These are phyloP conservation scores for Urochloa ruziziensis DNA, from an alignment of 176 grass and related monocot species.

Conservation along the genomic window DNA sequence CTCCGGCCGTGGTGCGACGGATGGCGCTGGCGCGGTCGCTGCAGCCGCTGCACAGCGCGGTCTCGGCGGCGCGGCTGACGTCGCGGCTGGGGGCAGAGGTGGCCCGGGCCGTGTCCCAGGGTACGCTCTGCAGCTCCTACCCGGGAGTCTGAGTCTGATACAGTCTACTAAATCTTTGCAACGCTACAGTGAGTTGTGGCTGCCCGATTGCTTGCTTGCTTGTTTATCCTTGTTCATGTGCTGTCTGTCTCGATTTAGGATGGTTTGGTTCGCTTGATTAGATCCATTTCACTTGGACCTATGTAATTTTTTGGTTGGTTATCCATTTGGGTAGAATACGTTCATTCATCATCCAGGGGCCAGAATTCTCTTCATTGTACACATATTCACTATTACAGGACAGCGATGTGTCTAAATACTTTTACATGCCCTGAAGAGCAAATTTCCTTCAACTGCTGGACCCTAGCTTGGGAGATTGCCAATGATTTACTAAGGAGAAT, in stretches of 20 bases:
- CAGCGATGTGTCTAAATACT: background rate
- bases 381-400: background rate
- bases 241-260: background rate
- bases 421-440: background rate
- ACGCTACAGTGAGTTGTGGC: slow-evolving; percentile 52
- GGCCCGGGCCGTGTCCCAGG: slow-evolving; percentile 84
- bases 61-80: slow-evolving; percentile 78
- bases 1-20: slow-evolving; percentile 31
- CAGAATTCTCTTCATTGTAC: background rate
- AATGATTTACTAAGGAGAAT: background rate
- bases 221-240: slow-evolving; percentile 1
- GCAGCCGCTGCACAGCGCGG: slow-evolving; percentile 81
- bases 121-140: slow-evolving; percentile 96
- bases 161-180: slow-evolving; percentile 55
- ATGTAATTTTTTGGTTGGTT: background rate
- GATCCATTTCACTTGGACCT: background rate
- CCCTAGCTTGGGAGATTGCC: no score
- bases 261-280: background rate
- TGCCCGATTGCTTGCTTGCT: slow-evolving; percentile 22
- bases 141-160: slow-evolving; percentile 95
- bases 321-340: background rate
- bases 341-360: background rate
- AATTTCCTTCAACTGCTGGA: background rate
- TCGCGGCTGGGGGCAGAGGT: slow-evolving; percentile 81
- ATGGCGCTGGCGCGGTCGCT: slow-evolving; percentile 56